Conservation (phyloP, 1,284 basidiomycete species). For the Meripilus lineatus region DNA sequence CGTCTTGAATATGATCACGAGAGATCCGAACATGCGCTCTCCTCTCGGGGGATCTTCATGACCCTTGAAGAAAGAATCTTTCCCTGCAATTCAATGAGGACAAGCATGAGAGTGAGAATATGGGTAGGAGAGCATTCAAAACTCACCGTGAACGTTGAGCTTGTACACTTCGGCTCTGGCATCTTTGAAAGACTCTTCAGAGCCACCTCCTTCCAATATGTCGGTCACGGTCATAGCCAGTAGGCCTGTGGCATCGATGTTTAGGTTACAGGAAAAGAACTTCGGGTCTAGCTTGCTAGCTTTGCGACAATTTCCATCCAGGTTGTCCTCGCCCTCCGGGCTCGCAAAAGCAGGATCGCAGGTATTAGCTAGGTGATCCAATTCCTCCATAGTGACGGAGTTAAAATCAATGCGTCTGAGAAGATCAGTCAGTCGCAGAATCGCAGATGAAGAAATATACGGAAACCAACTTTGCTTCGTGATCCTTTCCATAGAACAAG, state of each 20-base stretch:
- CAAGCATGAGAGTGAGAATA: neutral
- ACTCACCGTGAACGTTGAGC: slow-evolving; percentile 30
- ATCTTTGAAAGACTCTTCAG: slow-evolving; percentile 13
- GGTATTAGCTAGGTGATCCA: slow-evolving; percentile 10
- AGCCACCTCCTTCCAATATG: slow-evolving; percentile 19
- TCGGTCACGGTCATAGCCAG: slow-evolving; percentile 10
- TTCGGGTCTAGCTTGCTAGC: slow-evolving; percentile 17
- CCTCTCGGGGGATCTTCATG: slow-evolving; percentile 31
- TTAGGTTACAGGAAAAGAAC: slow-evolving; percentile 14
- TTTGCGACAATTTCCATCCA: slow-evolving; percentile 19
- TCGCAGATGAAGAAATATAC: too few species aligned
- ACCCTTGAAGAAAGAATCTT: slow-evolving; percentile 33
- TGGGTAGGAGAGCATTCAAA: slow-evolving; percentile 3
- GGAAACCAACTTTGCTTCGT: neutral
- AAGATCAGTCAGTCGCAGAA: too few species aligned
- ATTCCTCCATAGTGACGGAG: slow-evolving; percentile 1
- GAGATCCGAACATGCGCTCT: slow-evolving; percentile 37
- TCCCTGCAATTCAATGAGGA: neutral
- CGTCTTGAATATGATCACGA: slow-evolving; percentile 33
- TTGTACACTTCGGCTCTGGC: slow-evolving; percentile 29
- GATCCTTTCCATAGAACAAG: neutral
- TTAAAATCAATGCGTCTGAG: slow-evolving; percentile 6
- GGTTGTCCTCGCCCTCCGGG: slow-evolving; percentile 13
- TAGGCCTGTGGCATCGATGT: slow-evolving; percentile 7
- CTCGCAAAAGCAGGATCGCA: slow-evolving; percentile 20